Evolutionary conservation across 495 filamentous ascomycete species (phyloP), one percentile per base, ranked within the genome.

Genomic region (Geopyxis carbonaria): DNA sequence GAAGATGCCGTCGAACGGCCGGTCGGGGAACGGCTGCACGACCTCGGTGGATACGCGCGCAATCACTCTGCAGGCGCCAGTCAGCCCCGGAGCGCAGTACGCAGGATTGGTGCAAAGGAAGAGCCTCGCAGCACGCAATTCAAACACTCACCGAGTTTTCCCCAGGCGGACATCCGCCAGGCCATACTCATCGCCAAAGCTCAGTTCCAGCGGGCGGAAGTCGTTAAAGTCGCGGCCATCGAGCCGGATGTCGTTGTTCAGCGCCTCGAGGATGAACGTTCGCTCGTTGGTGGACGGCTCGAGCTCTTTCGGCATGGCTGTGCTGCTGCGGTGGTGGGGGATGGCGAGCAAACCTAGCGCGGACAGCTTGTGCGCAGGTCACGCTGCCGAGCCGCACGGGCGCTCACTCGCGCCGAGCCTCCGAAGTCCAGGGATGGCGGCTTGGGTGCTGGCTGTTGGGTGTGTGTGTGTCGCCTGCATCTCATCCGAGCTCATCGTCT

Each of bases 1-100:
- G 61, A 95, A 94, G 55, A 89, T 68, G 53, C 89, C 89, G 55
- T 94, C 87, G 51, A 93, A 93, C 34, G 84, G 85, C 20, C 89
- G 76, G 57, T 94, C 87, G 31, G 77, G 62, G 55, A 73, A 82
- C 27, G 89, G 89, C 37, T 76, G 69, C 11, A 77, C 74, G 29
- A 95, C 76, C 62, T 87, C 78, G 40, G 80, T 75, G n/a, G 84
- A 87, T 41, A 92, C 80, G 43, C 78, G 76, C 21, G 76, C 78
- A 40, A 91, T 63, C 40, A 94, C 67, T 54, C 89, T 94, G 53
- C 23, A 14, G 5, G 16, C 5, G 19, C 34, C 23, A 22, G 16
- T 22, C 4, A 32, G 10, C 21, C 32, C n/a, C n/a, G 9, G 34
- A 38, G 36, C 7, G 7, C 9, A 5, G 25, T 33, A 23, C 7